These are phyloP conservation scores for Mortierella sp. DNA, from an alignment of 371 early-diverging fungal genomes.

Conservation along the genomic window DNA sequence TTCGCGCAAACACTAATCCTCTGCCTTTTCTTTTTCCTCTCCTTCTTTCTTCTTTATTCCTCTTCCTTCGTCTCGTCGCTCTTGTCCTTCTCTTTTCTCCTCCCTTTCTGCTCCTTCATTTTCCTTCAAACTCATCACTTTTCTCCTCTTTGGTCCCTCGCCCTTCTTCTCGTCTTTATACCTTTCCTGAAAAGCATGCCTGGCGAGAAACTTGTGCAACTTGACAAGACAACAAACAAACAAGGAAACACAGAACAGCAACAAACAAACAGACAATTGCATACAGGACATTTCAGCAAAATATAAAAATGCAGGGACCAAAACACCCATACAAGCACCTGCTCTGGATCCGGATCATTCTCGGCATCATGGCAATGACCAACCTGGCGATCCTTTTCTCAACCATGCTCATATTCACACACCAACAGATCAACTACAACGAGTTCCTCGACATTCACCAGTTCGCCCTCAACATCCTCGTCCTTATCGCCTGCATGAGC, in stretches of 20 bases:
- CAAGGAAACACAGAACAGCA: background rate
- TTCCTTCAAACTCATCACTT: background rate
- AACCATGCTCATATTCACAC: background rate
- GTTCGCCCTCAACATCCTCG: background rate
- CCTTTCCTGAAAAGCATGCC: too few relatives aligned
- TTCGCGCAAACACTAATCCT: background rate
- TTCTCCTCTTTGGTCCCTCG: too few relatives aligned
- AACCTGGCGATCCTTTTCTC: background rate
- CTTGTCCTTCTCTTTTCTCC: background rate
- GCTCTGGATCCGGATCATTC: slow-evolving; percentile 4
- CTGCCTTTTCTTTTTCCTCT: background rate
- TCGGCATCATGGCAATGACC: background rate
- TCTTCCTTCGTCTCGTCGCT: background rate
- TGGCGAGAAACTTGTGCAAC: background rate
- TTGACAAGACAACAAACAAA: background rate
- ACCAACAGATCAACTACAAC: background rate
- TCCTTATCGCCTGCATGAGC: background rate
- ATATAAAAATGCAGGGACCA: background rate
- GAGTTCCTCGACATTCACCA: background rate
- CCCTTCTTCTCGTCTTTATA: too few relatives aligned
- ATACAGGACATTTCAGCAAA: background rate
- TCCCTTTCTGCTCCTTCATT: too few relatives aligned
- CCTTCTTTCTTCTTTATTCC: background rate
- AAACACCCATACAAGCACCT: background rate
- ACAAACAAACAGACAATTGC: background rate